Conservation (phyloP, 257 asterid species). For the Primulina huaijiensis region DNA sequence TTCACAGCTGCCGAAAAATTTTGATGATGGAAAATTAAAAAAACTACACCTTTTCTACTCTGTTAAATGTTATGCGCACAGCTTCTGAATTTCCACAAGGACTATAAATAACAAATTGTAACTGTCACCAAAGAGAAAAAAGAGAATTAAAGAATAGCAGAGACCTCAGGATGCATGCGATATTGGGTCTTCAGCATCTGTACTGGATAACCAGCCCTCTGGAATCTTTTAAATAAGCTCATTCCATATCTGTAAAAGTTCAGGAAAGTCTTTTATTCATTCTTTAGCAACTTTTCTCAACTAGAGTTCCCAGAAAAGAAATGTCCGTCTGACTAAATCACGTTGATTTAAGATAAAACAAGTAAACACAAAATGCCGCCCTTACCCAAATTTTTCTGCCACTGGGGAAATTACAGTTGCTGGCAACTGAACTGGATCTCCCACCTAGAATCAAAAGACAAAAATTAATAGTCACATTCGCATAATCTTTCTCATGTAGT, state of each 20-base stretch:
- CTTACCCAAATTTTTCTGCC: conserved; percentile 79
- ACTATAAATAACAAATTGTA: conserved; percentile 2
- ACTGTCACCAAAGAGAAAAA: not conserved
- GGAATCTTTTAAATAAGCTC: conserved; percentile 90
- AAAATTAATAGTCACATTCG: not conserved
- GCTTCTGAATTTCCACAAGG: conserved; percentile 9
- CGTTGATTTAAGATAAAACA: conserved; percentile 5
- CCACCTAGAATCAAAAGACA: conserved; percentile 53
- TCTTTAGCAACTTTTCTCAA: not conserved
- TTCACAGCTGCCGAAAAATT: conserved; percentile 1
- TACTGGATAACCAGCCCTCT: conserved; percentile 93
- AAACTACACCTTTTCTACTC: not conserved
- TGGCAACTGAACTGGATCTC: conserved; percentile 98
- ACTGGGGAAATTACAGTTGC: conserved; percentile 85
- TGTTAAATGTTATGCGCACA: conserved; percentile 1
- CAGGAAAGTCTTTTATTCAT: conserved; percentile 12
- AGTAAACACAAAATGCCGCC: conserved; percentile 9
- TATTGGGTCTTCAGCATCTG: conserved; percentile 98
- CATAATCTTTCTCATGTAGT: conserved; percentile 6
- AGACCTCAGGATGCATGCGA: conserved; percentile 98
- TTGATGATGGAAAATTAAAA: conserved; percentile 10
- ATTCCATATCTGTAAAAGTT: conserved; percentile 58
- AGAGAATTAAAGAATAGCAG: not conserved
- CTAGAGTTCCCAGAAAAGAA: conserved; percentile 12
- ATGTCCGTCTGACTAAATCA: not conserved